phyloP scores from a whole-genome alignment of 495 filamentous ascomycete genomes.

The Cudoniella acicularis region DNA sequence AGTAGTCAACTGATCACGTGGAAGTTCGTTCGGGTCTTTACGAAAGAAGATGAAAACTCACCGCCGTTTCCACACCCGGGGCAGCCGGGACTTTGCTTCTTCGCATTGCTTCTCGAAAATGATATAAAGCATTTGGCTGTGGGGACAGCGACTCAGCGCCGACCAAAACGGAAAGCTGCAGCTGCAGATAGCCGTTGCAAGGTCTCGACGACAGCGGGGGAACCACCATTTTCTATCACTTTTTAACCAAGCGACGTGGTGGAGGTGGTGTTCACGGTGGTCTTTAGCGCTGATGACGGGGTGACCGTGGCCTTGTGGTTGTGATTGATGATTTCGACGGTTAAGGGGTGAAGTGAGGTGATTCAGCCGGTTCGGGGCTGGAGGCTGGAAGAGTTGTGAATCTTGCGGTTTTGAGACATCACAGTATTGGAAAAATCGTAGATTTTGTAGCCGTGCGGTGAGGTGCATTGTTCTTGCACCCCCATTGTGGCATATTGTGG shows the following conservation, averaged over 20 bases:
- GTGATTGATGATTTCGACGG: neutral
- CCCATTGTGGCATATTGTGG: neutral
- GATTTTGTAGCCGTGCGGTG: neutral
- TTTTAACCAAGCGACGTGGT: constrained; percentile 8
- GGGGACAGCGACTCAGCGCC: neutral
- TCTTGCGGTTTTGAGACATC: neutral
- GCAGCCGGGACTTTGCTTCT: constrained; percentile 18
- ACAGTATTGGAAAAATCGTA: neutral
- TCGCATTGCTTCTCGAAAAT: constrained; percentile 17
- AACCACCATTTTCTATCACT: neutral
- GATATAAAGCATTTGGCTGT: constrained; percentile 2
- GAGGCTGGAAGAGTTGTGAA: neutral
- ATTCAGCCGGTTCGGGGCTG: neutral
- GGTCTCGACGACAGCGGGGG: neutral
- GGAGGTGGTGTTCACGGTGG: no score
- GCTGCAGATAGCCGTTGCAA: constrained; percentile 16
- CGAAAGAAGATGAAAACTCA: constrained; percentile 15
- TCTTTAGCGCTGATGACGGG: neutral
- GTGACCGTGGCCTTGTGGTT: neutral
- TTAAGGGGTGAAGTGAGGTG: neutral
- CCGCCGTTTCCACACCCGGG: constrained; percentile 21
- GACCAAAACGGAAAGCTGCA: constrained; percentile 20
- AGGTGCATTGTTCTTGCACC: neutral
- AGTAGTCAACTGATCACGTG: neutral
- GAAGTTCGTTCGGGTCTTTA: neutral